These are phyloP conservation scores for Naumovozyma baii DNA, from an alignment of 805 yeast genomes.

Conservation along the genomic window DNA sequence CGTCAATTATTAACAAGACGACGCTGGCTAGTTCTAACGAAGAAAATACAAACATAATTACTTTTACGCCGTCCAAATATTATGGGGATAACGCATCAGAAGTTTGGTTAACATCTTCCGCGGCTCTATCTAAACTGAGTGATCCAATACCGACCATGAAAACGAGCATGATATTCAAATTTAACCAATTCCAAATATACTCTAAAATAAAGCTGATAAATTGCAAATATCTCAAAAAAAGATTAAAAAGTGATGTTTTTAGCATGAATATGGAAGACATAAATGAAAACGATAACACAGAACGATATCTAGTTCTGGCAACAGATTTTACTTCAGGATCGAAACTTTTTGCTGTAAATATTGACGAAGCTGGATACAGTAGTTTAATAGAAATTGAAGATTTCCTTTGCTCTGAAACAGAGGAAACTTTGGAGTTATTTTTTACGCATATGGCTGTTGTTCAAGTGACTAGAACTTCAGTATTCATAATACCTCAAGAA, in stretches of 20 bases:
- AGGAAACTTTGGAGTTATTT: conserved; percentile 5
- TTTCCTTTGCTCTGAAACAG: conserved; percentile 6
- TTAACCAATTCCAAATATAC: conserved; percentile 9
- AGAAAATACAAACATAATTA: conserved; percentile 8
- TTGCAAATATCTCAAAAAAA: conserved; percentile 1
- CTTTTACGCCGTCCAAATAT: conserved; percentile 5
- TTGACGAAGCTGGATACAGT: conserved; percentile 1
- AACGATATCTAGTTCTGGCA: conserved; percentile 8
- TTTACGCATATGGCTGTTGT: conserved; percentile 9
- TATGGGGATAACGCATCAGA: conserved; percentile 1
- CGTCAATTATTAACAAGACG: conserved; percentile 10
- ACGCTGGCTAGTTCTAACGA: conserved; percentile 17
- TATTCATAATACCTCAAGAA: conserved; percentile 1
- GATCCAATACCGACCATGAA: conserved; percentile 5
- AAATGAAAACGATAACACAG: not conserved
- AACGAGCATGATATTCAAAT: conserved; percentile 5
- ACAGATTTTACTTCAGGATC: conserved; percentile 6
- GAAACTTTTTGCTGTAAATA: conserved; percentile 6
- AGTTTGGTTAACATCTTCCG: conserved; percentile 16
- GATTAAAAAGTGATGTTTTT: too few species aligned
- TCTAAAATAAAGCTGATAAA: conserved; percentile 3
- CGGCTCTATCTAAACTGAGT: conserved; percentile 14
- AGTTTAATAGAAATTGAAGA: conserved; percentile 14
- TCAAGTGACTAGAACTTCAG: conserved; percentile 7
- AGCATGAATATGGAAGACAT: conserved; percentile 1